Percentiles rank a stretch among this genome's conserved stretches.
phyloP scores from a whole-genome alignment of 108 stramenopile species.

The Nitzschia putrida region DNA sequence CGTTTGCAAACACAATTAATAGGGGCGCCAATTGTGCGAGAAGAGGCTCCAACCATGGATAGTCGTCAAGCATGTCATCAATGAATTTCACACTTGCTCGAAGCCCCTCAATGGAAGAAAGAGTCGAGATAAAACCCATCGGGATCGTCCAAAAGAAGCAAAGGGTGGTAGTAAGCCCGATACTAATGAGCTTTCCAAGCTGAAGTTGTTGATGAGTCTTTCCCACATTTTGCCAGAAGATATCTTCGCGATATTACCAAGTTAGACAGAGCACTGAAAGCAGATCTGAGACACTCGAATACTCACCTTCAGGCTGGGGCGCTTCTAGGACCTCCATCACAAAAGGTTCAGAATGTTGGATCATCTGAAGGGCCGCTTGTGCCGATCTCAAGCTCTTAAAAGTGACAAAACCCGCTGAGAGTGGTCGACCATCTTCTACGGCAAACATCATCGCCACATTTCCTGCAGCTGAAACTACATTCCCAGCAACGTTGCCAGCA shows the following conservation, averaged over 20 bases:
- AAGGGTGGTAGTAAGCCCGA: constrained; percentile 38
- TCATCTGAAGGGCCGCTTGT: constrained; percentile 48
- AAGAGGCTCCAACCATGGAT: constrained; percentile 43
- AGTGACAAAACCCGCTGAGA: constrained; percentile 49
- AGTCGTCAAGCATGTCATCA: constrained; percentile 31
- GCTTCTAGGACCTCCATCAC: constrained; percentile 55
- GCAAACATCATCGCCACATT: constrained; percentile 4
- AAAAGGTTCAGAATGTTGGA: constrained; percentile 35
- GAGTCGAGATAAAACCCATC: constrained; percentile 50
- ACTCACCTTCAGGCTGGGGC: constrained; percentile 37
- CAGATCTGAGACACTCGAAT: background rate
- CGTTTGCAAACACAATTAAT: constrained; percentile 44
- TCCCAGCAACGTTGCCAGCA: constrained; percentile 2
- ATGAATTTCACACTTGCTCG: constrained; percentile 42
- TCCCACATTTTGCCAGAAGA: constrained; percentile 67
- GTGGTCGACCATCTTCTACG: constrained; percentile 28
- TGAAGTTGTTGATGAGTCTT: constrained; percentile 47
- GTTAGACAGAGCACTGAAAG: background rate
- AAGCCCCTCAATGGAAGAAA: constrained; percentile 53
- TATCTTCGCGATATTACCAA: constrained; percentile 1
- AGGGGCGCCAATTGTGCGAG: constrained; percentile 59
- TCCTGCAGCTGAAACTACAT: background rate
- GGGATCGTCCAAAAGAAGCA: constrained; percentile 74
- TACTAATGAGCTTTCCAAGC: constrained; percentile 50
- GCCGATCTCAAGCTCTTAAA: constrained; percentile 38